phyloP scores from a whole-genome alignment of 768 basidiomycete species.

The Gloeophyllum trabeum region DNA sequence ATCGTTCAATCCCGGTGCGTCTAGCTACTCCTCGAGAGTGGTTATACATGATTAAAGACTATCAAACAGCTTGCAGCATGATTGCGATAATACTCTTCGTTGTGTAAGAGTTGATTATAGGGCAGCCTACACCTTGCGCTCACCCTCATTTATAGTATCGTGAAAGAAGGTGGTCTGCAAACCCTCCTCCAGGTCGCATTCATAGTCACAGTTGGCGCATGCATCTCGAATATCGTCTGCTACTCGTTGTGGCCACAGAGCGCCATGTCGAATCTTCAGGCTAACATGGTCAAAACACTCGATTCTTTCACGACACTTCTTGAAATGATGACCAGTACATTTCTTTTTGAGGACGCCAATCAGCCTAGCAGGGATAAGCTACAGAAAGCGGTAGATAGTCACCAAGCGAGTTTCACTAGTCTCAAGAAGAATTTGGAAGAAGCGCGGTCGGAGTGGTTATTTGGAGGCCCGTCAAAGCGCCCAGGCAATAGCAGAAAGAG shows the following conservation, averaged over 20 bases:
- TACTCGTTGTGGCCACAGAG: slow-evolving; percentile 76
- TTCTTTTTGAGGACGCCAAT: slow-evolving; percentile 67
- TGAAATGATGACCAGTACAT: slow-evolving; percentile 69
- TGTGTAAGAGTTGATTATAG: slow-evolving; percentile 35
- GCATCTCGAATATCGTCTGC: slow-evolving; percentile 78
- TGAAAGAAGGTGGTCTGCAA: slow-evolving; percentile 80
- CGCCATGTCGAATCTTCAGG: slow-evolving; percentile 74
- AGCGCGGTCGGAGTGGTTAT: slow-evolving; percentile 77
- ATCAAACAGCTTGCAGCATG: slow-evolving; percentile 65
- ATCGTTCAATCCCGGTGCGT: slow-evolving; percentile 76
- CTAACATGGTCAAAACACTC: slow-evolving; percentile 75
- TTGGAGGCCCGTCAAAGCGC: slow-evolving; percentile 13
- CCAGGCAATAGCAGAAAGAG: slow-evolving; percentile 9
- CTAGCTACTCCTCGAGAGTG: background rate
- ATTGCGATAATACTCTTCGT: slow-evolving; percentile 73
- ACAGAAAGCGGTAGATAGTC: slow-evolving; percentile 70
- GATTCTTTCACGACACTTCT: slow-evolving; percentile 86
- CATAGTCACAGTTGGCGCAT: slow-evolving; percentile 67
- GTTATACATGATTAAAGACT: background rate
- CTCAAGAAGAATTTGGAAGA: slow-evolving; percentile 81
- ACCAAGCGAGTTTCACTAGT: slow-evolving; percentile 83
- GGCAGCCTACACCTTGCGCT: background rate
- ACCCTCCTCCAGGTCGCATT: slow-evolving; percentile 66
- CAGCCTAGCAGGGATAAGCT: slow-evolving; percentile 51
- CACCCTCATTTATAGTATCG: slow-evolving; percentile 27